These are phyloP conservation scores for Fusarium secorum DNA, from an alignment of 2,329 filamentous ascomycete genomes.

Conservation along the genomic window DNA sequence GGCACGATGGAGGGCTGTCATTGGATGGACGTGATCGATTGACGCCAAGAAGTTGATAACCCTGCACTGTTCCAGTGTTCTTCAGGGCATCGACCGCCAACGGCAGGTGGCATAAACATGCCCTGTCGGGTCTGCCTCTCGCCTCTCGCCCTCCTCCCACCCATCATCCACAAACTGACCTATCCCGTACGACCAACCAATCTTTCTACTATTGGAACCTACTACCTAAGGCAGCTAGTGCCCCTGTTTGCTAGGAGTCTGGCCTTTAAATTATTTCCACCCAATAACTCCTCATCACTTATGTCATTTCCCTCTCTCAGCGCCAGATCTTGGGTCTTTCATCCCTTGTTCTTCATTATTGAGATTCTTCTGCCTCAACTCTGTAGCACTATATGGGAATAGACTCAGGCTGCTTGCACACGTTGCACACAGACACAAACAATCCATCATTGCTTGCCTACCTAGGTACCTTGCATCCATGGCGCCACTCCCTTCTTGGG, in stretches of 20 bases:
- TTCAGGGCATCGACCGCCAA: slow-evolving; percentile 24
- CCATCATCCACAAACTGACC: neutral
- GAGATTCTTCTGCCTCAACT: neutral
- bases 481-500: slow-evolving; percentile 18
- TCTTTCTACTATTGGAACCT: neutral
- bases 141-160: neutral
- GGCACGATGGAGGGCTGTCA: slow-evolving; percentile 26
- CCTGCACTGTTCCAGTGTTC: slow-evolving; percentile 42
- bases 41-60: slow-evolving; percentile 14
- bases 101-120: slow-evolving; percentile 32
- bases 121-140: slow-evolving; percentile 12
- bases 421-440: neutral
- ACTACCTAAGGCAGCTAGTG: neutral
- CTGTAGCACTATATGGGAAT: neutral
- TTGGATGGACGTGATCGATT: slow-evolving; percentile 19
- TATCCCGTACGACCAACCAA: neutral
- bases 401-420: neutral
- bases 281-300: neutral
- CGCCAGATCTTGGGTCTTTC: neutral
- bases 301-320: slow-evolving; percentile 6
- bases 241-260: slow-evolving; percentile 1
- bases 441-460: neutral
- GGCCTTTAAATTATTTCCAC: slow-evolving; percentile 15
- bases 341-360: neutral
- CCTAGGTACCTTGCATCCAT: slow-evolving; percentile 7